These are phyloP conservation scores for Xeromyces bisporus DNA, from an alignment of 495 filamentous ascomycete genomes.

Conservation along the genomic window DNA sequence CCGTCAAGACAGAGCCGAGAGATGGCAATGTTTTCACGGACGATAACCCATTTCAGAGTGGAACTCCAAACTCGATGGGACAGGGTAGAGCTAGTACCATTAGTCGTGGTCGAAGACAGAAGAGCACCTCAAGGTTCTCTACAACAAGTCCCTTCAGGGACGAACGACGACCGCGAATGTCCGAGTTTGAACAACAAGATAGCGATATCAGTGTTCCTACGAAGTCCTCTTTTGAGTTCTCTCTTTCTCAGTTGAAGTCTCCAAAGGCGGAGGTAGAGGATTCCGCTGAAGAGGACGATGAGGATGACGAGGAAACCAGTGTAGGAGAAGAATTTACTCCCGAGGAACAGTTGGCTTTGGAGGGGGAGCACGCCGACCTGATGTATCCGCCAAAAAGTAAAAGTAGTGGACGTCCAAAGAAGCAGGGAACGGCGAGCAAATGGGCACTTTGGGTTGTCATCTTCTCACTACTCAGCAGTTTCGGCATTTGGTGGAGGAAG, in stretches of 20 bases:
- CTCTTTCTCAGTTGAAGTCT: conserved; percentile 14
- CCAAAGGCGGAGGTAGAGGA: conserved; percentile 23
- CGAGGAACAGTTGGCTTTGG: conserved; percentile 66
- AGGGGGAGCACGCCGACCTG: conserved; percentile 33
- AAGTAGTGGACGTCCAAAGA: conserved; percentile 16
- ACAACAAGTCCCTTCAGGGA: conserved; percentile 18
- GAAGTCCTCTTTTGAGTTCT: conserved; percentile 32
- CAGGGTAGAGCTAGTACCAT: conserved; percentile 12
- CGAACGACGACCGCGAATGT: conserved; percentile 21
- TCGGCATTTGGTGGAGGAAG: conserved; percentile 71
- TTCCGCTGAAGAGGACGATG: conserved; percentile 21
- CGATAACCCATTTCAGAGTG: conserved; percentile 94
- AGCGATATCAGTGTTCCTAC: conserved; percentile 19
- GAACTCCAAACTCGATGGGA: conserved; percentile 34
- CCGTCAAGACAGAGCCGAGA: conserved; percentile 20
- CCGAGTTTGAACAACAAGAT: conserved; percentile 21
- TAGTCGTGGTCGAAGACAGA: conserved; percentile 31
- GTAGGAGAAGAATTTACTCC: conserved; percentile 86
- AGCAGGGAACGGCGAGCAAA: conserved; percentile 19
- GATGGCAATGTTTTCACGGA: conserved; percentile 52
- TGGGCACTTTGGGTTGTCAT: conserved; percentile 50
- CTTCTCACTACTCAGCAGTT: conserved; percentile 47
- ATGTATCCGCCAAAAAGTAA: conserved; percentile 14
- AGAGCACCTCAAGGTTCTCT: conserved; percentile 28
- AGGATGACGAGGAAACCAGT: conserved; percentile 34